Evolutionary conservation across 2,329 filamentous ascomycete species (phyloP), one percentile per base, ranked within the genome.

Genomic region (Fusarium chuoi): DNA sequence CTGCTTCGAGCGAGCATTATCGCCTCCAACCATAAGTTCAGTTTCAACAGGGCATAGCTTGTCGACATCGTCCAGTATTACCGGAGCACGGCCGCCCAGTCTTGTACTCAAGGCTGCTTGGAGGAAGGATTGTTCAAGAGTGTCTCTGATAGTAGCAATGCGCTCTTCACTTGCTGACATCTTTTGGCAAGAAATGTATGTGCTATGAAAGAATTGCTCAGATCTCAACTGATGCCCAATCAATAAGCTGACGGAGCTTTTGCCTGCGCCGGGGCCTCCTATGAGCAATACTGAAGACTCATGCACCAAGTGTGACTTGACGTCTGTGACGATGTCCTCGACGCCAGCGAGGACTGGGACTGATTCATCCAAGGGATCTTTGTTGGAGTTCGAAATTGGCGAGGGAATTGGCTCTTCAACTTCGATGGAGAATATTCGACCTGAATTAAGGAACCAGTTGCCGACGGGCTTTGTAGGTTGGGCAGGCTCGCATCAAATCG

Each of bases 11-110:
- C 96, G 90, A 22, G 94, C 94, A 78, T 98, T 98, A 76, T 98
- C 95, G 66, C 95, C 95, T 70, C 94, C 94, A 9, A 97, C 94
- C 81, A 98, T 94, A 18, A 98, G 87, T 81, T 99, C 96, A 0
- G 95, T 98, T 82, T 99, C 96, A 2, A 91, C 92, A 0, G 96
- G 95, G 79, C 96, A 98, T 3, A 99, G 86, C 78, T 94, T 94
- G 82, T 99, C 96, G 12, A 99, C 84, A 78, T 99, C 96, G 78
- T 99, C 96, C 3, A 99, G 86, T 54, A 99, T 90, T 24, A 99
- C 93, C 6, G 98, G 81, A 0, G 95, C 90, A 72, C 90, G 91
- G 9, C 96, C 96, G 26, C 94, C 95, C 1, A 96, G 87, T 68
- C 95, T 89, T 41, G 96, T 94, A 45, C 94, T 95, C 96, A 96